Evolutionary conservation across 768 basidiomycete genomes (phyloP), one percentile per base, ranked within the genome.

Genomic region (Mycena venus): DNA sequence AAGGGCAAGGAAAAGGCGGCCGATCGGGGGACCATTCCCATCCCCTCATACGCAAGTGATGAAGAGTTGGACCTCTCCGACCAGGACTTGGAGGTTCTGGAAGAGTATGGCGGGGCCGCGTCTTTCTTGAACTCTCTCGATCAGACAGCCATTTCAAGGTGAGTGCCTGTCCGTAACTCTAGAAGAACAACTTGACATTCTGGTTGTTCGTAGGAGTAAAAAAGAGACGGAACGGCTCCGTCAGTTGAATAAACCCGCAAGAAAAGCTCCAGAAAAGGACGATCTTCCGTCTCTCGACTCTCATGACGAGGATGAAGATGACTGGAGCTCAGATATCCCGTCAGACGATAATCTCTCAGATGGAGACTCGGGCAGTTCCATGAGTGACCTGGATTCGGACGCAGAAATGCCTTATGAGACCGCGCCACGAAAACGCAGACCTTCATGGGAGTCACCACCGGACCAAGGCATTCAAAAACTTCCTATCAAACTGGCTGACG

Each of bases 401-500:
- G 85, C 85, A 42, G 95, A 95, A 83, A 94, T 94, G 90, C 86
- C 90, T 23, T 95, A 96, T 78, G 95, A 96, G 82, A 85, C 83
- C 27, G 83, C 83, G 34, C 91, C 93, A 17, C 90, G 94, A 56
- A 89, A 86, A 79, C 86, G 83, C 60, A 86, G 82, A 23, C 78
- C 80, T n/a, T 84, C 86, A 14, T 87, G 87, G 84, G 86, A 90
- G 61, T 77, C 84, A 27, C 84, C 89, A 59, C 84, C 89, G 73
- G 87, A 86, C 42, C 86, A 87, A 70, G 88, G 86, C 56, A 86
- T 94, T 58, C 86, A 89, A 61, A 87, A 93, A 19, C 86, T 98
- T 34, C 96, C 97, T 12, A 97, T 98, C 79, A 99, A 98, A 83
- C 87, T 98, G 2, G 87, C 92, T 3, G 89, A 94, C 75, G 97